These are phyloP conservation scores for Aegilops speltoides DNA, from an alignment of 176 grass and related monocot species.

Conservation along the genomic window DNA sequence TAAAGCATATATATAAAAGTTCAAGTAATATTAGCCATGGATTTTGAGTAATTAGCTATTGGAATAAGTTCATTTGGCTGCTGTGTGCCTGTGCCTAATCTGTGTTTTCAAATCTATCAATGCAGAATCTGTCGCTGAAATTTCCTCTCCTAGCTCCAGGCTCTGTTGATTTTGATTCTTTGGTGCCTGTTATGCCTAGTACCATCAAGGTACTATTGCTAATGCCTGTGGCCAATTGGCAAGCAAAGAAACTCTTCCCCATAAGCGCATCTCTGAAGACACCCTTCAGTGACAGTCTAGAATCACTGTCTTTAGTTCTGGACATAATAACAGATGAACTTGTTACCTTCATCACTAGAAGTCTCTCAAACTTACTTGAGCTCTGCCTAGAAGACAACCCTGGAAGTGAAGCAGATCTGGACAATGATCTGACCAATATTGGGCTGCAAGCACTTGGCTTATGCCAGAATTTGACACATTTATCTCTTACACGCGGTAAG, in stretches of 20 bases:
- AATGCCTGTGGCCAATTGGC: conserved; percentile 56
- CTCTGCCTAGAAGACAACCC: conserved; percentile 87
- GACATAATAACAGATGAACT: conserved; percentile 74
- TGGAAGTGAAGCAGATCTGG: conserved; percentile 43
- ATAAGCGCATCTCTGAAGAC: conserved; percentile 28
- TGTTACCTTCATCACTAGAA: conserved; percentile 58
- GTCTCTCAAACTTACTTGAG: conserved; percentile 62
- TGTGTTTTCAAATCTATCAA: conserved; percentile 7
- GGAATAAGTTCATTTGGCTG: conserved; percentile 11
- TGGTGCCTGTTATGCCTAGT: conserved; percentile 50
- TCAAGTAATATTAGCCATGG: not conserved
- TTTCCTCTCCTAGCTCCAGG: conserved; percentile 47
- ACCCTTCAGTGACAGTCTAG: conserved; percentile 38
- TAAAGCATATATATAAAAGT: not conserved
- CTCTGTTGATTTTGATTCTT: conserved; percentile 34
- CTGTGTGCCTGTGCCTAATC: not conserved
- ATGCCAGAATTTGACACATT: conserved; percentile 65
- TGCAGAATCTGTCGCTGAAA: conserved; percentile 81
- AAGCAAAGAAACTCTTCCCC: conserved; percentile 49
- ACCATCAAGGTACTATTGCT: conserved; percentile 69
- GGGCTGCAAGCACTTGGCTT: conserved; percentile 82
- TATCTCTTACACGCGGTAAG: conserved; percentile 71
- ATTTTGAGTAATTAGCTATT: not conserved
- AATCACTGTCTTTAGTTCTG: conserved; percentile 82
- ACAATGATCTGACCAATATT: conserved; percentile 70